Evolutionary conservation across 179 eudicot species (phyloP), one percentile per base, ranked within the genome.

Genomic region (Dionaea muscipula): DNA sequence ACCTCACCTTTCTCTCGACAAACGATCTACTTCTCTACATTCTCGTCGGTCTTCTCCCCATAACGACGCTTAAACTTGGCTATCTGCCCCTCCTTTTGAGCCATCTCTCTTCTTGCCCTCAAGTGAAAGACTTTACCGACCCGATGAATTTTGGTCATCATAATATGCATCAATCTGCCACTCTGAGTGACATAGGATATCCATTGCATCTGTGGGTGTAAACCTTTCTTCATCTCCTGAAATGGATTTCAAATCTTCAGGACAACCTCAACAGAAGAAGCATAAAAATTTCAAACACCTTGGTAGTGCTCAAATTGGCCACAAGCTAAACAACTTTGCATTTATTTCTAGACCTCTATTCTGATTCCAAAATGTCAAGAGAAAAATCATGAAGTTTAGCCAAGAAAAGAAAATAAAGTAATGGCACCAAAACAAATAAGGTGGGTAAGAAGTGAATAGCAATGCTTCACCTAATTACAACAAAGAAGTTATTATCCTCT

Each of bases 181-280:
- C 83, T 81, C 51, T 89, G 95, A 16, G 94, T 86, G 37, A 90
- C 95, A 28, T 83, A 90, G 10, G 94, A 81, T 64, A 83, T 79
- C 97, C 97, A 90, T 63, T 90, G 95, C 90, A 86, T 57, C 78
- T 86, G 97, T 45, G 97, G 97, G 74, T 89, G 97, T 53, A 89
- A 71, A 58, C 97, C 95, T 75, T 89, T 89, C 90, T 83, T 85
- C 97, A 89, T 88, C 60, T 78, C 31, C 40, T 47, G 17, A 31
- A 24, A 47, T n/a, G 35, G 17, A 33, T 4, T 43, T 28, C 35
- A 3, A 28, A 28, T 16, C 21, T 43, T 43, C 47, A 18, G 20
- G 21, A 1, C 6, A 15, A 43, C 19, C 19, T 43, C 6, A 13
- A 17, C 7, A 16, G 2, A 43, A 43, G 21, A 43, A 43, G 21